Evolutionary conservation across 148 eudicot genomes (phyloP).

Genomic region (Fagopyrum tataricum): DNA sequence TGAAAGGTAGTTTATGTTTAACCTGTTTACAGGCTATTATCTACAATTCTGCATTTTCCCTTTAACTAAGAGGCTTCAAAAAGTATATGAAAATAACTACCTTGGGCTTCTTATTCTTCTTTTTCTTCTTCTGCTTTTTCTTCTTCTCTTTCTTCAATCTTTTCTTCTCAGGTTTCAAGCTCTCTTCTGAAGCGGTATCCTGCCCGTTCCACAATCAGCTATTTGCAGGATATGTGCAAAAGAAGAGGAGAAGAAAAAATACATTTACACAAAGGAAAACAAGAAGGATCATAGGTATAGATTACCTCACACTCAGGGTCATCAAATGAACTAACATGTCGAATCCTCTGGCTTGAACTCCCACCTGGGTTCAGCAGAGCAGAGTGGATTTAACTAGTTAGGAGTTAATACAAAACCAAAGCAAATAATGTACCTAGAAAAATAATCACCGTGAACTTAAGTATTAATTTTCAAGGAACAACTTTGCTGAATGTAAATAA

Average conservation of each 20-base stretch:
- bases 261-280: background rate
- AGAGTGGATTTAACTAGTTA: background rate
- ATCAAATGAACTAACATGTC: constrained; percentile 64
- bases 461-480: background rate
- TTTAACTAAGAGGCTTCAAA: background rate
- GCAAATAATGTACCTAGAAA: background rate
- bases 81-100: constrained; percentile 10
- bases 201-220: background rate
- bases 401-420: background rate
- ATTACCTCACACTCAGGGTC: constrained; percentile 36
- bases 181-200: constrained; percentile 14
- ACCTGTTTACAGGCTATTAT: background rate
- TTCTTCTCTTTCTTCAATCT: constrained; percentile 17
- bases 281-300: background rate
- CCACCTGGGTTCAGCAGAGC: constrained; percentile 36
- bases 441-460: background rate
- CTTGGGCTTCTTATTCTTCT: constrained; percentile 22
- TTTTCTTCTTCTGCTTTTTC: constrained; percentile 18
- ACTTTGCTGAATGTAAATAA: background rate
- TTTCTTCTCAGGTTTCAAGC: constrained; percentile 13
- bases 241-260: background rate
- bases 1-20: background rate
- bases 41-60: background rate
- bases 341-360: constrained; percentile 48
- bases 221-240: background rate